Base-by-base conservation (phyloP, 2,329 filamentous ascomycete species). In the Exophiala sp. region DNA sequence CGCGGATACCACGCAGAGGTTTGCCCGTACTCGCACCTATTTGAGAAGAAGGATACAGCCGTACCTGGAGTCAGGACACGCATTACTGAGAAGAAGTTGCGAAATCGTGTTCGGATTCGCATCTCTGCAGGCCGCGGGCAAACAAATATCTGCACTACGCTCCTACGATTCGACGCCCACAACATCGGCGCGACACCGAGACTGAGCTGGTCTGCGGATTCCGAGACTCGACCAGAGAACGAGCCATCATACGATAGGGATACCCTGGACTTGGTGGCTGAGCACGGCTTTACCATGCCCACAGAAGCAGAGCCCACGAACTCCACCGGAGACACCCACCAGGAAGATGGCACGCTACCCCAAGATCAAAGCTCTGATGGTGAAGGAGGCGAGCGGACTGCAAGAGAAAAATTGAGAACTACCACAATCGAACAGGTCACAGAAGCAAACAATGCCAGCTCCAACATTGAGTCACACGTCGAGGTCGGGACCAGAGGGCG, bases 341-440 rank as follows among this genome's bases (percentile, higher is more conserved):
- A n/a, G 3, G 34, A 34, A 18, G 47, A 54, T 47, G 51, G 60
- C 44, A 51, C 45, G 8, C 34, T 57, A 4, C 52, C 54, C 34
- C 52, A 50, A 32, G 59, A 50, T 16, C 50, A 49, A 11, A 60
- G 57, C 43, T 62, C 59, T n/a, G 59, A 62, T 43, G 58, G 58
- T 21, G 60, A 62, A 35, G 53, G 59, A 72, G 76, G 78, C 56
- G 81, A 84, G 66, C 77, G 76, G 55, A 80, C 80, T 7, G 79
- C 84, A 35, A 73, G 82, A 54, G 78, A 84, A 65, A 81, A 83
- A 68, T 70, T 86, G 50, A 79, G 82, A 67, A 78, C 84, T 63
- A 83, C 82, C 3, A 75, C 78, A n/a, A 82, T 85, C 52, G 77
- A 29, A 29, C 24, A 24, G 32, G 11, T 12, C 3, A 43, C 41